Base-by-base conservation (phyloP, 805 yeast species). In the Ogataea allantospora region DNA sequence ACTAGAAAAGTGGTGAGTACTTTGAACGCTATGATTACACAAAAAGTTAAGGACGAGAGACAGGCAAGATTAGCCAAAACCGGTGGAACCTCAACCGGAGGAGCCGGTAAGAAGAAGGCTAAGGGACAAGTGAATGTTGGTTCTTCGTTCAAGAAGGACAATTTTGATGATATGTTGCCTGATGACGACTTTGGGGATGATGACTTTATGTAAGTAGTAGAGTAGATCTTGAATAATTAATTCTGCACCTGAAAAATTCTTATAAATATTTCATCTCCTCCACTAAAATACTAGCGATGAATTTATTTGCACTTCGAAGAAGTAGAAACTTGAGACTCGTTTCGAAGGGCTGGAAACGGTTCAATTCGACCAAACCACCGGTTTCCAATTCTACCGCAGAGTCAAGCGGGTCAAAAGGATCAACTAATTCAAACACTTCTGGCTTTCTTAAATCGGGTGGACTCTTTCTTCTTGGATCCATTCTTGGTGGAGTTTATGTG, bases 81-180 rank as follows among this genome's bases (percentile, higher is more conserved):
- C 38, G 91, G 93, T 46, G 93, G 91, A 48, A 84, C 95, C 18
- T 78, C 91, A 26, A 77, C 87, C 16, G 95, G 95, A 54, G 96
- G 96, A 60, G 93, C 95, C 25, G 95, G 95, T 65, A 88, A 89
- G 76, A 83, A 84, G 78, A 91, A 89, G 78, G 96, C 88, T 42
- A 83, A 84, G 65, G 83, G 86, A 40, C 74, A 78, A 40, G 83
- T 87, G 30, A 83, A 81, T 60, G 70, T 84, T 35, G 77, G 77
- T 33, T 59, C 66, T 22, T 59, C 65, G 4, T 73, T 73, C 65
- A 84, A 81, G 71, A 82, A 83, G 63, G 88, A 81, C 54, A 68
- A 67, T 35, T 70, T 72, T 26, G 78, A 77, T 48, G 85, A 74
- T 40, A 70, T 68, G 52, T 36, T 51, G 38, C 46, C 46, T 12